A percentile compares a stretch with the other conserved stretches of the same genome.
These are phyloP conservation scores for Acanthochlamys bracteata DNA, from an alignment of 106 monocot genomes.

Conservation along the genomic window DNA sequence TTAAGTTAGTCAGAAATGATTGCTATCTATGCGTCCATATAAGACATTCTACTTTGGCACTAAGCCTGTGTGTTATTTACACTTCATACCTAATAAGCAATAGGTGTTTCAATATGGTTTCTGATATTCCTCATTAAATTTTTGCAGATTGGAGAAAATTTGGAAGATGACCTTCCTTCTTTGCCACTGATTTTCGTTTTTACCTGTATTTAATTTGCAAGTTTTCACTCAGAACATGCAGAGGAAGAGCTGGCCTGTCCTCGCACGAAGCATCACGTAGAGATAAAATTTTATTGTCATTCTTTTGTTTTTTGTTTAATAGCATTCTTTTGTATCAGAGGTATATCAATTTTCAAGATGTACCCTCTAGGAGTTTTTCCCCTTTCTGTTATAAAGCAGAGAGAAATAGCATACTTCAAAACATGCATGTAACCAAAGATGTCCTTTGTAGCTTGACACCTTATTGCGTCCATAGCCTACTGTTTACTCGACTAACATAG, in stretches of 20 bases:
- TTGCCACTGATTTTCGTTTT: background rate
- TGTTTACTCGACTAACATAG: too few species aligned
- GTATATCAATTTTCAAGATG: background rate
- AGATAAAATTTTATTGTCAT: background rate
- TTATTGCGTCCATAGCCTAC: too few species aligned
- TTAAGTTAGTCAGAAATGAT: background rate
- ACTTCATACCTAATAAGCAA: background rate
- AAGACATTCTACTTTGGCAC: background rate
- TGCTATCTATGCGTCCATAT: background rate
- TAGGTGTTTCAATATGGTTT: background rate
- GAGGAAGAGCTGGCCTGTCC: background rate
- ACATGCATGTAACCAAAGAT: too few species aligned
- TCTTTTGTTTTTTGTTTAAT: background rate
- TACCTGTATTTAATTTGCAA: constrained; percentile 7
- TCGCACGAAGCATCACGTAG: background rate
- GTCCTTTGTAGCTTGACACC: too few species aligned
- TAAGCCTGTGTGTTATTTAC: background rate
- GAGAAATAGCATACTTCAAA: too few species aligned
- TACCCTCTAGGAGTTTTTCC: background rate
- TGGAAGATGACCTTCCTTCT: constrained; percentile 5
- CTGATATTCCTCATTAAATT: background rate
- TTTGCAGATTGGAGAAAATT: constrained; percentile 20
- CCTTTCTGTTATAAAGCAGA: too few species aligned
- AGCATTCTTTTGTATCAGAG: constrained; percentile 3
- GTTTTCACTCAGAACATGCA: background rate